Conservation (phyloP, 2,329 filamentous ascomycete species). For the Colletotrichum lupini region DNA sequence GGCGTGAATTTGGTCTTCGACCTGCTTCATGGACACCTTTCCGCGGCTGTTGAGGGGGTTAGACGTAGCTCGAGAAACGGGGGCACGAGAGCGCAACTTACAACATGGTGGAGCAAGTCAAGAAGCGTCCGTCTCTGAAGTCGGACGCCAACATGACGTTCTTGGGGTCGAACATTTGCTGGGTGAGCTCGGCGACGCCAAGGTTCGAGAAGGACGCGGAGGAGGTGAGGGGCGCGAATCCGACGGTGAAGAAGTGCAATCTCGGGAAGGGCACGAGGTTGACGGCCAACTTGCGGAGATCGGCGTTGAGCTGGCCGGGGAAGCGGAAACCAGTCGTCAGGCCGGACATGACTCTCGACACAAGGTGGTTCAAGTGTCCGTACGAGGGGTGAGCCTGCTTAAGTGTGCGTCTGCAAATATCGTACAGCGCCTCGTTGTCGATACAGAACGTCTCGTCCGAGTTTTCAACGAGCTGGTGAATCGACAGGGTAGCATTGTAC, state of each 20-base stretch:
- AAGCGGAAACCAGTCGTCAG: slow-evolving; percentile 98
- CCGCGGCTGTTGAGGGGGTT: slow-evolving; percentile 73
- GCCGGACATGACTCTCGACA: slow-evolving; percentile 99
- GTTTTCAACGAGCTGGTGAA: slow-evolving; percentile 99
- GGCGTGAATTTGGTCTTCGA: slow-evolving; percentile 99
- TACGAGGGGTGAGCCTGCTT: slow-evolving; percentile 99
- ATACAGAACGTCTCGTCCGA: slow-evolving; percentile 99
- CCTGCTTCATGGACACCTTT: slow-evolving; percentile 99
- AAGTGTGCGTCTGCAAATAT: slow-evolving; percentile 99
- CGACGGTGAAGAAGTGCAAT: slow-evolving; percentile 99
- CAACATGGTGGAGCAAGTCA: slow-evolving; percentile 99
- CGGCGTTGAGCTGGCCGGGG: slow-evolving; percentile 99
- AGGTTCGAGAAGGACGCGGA: slow-evolving; percentile 90
- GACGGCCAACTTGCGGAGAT: slow-evolving; percentile 98
- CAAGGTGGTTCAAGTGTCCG: slow-evolving; percentile 98
- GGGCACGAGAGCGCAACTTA: slow-evolving; percentile 55
- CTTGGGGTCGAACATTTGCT: slow-evolving; percentile 99
- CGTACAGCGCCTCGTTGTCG: slow-evolving; percentile 99
- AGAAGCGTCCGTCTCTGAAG: slow-evolving; percentile 99
- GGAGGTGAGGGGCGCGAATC: slow-evolving; percentile 94
- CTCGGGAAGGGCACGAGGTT: slow-evolving; percentile 99
- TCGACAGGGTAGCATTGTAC: slow-evolving; percentile 98
- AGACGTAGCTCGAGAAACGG: neutral
- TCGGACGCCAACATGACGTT: slow-evolving; percentile 99
- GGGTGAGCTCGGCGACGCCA: slow-evolving; percentile 96